Evolutionary conservation across 1,139 yeast species (phyloP).

Genomic region (Blastobotrys buckinghamii): DNA sequence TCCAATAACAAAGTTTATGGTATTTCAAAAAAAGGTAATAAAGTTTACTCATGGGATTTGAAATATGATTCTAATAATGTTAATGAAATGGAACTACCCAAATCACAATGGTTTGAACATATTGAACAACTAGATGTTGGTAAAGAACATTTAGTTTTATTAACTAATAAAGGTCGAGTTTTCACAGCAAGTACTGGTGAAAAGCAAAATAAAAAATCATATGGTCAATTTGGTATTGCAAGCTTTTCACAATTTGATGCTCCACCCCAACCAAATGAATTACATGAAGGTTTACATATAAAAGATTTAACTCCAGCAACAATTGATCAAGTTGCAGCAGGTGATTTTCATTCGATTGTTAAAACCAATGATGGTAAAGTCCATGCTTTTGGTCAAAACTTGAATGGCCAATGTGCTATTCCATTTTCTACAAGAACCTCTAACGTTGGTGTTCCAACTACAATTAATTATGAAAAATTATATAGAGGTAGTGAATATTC

Average conservation of each 20-base stretch:
- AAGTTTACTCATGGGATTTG: conserved; percentile 20
- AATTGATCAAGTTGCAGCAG: conserved; percentile 62
- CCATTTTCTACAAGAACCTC: conserved; percentile 62
- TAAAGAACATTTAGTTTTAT: conserved; percentile 54
- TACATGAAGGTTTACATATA: conserved; percentile 32
- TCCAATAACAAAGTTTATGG: conserved; percentile 54
- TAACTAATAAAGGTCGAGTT: conserved; percentile 58
- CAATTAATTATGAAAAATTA: conserved; percentile 25
- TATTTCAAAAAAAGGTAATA: conserved; percentile 43
- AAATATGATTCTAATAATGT: conserved; percentile 1
- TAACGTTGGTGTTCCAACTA: conserved; percentile 61
- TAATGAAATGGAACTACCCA: conserved; percentile 16
- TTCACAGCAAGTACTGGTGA: conserved; percentile 56
- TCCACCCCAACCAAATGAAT: conserved; percentile 41
- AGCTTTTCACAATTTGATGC: conserved; percentile 55
- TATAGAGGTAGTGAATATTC: conserved; percentile 30
- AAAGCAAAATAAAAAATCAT: conserved; percentile 34
- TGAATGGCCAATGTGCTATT: conserved; percentile 77
- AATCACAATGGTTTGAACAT: conserved; percentile 40
- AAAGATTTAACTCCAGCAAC: conserved; percentile 16
- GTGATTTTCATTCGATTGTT: conserved; percentile 66
- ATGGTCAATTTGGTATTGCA: conserved; percentile 84
- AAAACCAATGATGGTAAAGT: conserved; percentile 56
- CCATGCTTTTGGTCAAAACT: conserved; percentile 82
- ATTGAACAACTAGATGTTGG: conserved; percentile 57